Evolutionary conservation across 73 alveolate species (phyloP), one percentile per base, ranked within the genome.

Genomic region (Paramecium caudatum): DNA sequence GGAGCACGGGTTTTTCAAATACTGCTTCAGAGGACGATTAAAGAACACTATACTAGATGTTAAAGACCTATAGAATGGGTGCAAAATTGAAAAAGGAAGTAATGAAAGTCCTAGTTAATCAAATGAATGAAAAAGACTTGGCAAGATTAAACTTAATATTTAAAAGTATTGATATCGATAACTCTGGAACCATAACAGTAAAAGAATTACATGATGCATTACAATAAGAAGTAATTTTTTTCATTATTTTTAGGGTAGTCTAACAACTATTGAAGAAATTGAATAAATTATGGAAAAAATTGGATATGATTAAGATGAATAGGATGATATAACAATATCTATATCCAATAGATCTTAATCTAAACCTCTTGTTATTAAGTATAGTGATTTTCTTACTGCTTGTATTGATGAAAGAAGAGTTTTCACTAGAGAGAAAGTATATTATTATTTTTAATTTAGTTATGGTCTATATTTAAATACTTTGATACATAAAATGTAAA

Each of bases 391-490:
- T 12, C 34, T 65, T 7, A 36, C 83, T 33, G 83, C 83, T 3
- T 65, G 83, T 32, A 65, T 65, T 13, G 83, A 65, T 65, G 83
- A 65, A 15, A 65, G 83, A 33, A 36, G 49, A 7, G 49, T 65
- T 10, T 36, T 65, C n/a, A 65, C 83, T 32, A 55, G 80, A 23
- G 80, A 55, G 17, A 55, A n/a, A n/a, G n/a, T n/a, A n/a, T n/a
- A n/a, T n/a, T n/a, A n/a, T n/a, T n/a, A n/a, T n/a, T n/a, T n/a
- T n/a, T n/a, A n/a, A n/a, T 41, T 41, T 41, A 46, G 33, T 87
- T 94, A 33, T 47, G 92, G 90, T 90, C 94, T 5, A 87, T 95
- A 62, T 94, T 94, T 82, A 88, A 92, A 8, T 49, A 68, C 47
- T 92, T 92, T 47, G 96, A 92, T 32, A 69, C 87, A 10, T 45